Base-by-base conservation (phyloP, 202 grass and related monocot genomes). In the Bolboschoenoplectus hybrid region DNA sequence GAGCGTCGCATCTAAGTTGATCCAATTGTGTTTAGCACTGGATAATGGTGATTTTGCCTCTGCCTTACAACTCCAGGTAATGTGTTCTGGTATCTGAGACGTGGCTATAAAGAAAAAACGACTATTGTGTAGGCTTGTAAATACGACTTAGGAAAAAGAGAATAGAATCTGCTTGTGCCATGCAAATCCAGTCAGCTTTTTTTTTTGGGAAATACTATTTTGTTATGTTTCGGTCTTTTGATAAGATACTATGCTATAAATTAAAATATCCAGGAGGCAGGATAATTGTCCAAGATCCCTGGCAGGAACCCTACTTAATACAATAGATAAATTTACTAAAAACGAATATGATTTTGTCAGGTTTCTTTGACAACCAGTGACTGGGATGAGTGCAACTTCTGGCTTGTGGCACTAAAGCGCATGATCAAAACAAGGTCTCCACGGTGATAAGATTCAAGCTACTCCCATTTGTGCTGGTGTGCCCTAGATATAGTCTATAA, bases 341-440 rank as follows among this genome's bases (percentile, higher is more conserved):
- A 67, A 7, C n/a, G 26, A 55, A 41, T 67, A 52, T 82, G 69
- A 51, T 86, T 66, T 19, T 88, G 55, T 12, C 85, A 99, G 97
- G 91, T 94, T 49, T 73, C 87, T 7, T 78, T 99, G 76, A 99
- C 93, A 14, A 99, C 93, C 40, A 99, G 97, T 58, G 93, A 97
- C 62, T 99, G 97, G 97, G 91, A 99, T 20, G 97, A 99, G 92
- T 99, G 97, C 88, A 92, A 94, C 88, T 91, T 94, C 71, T 99
- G 97, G 97, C 93, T 99, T 86, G 88, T 90, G 45, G 92, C 93
- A 84, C 74, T 99, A 85, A 99, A 93, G 88, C 93, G 93, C 0
- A 91, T 99, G 93, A 99, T 99, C 81, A 99, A 97, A 86, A 88
- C 89, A 7, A 94, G 92, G 85, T 92, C 95, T 77, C 86, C 94